Evolutionary conservation across 139 green algal species (phyloP), one percentile per base, ranked within the genome.

Genomic region (Chlamydomonas asymmetrica): DNA sequence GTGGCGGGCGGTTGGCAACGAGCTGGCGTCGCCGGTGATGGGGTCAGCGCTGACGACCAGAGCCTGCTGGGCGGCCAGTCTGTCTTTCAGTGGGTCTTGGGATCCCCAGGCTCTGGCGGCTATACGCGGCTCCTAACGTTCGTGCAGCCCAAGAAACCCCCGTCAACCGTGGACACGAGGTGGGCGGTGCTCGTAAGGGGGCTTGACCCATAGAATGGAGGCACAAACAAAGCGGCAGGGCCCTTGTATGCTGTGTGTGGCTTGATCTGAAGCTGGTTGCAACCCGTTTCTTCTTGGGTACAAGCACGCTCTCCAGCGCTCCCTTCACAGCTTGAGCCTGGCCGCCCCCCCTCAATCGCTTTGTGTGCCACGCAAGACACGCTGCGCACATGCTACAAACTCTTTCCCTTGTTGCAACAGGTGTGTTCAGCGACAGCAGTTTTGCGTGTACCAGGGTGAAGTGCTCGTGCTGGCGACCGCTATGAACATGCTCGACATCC

Each of bases 401-500:
- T 52, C 45, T 16, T 16, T 16, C 5, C 1, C 38, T 25, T 22
- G 5, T 52, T 52, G 13, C 45, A 25, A 16, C 71, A 77, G 79
- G 3, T 80, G 73, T 31, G 69, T 78, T 6, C 80, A 81, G 74
- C 67, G 80, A 29, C 80, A 85, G 63, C 80, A 85, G 68, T 73
- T 79, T n/a, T 56, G 48, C 13, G 74, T 76, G 18, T 85, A 69
- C 48, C 39, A 74, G 5, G 79, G 78, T 29, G 80, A 79, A 29
- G 68, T 76, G 38, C 63, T 85, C 27, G 32, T 85, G 49, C 49
- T 79, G 34, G 61, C 68, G 34, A 81, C 67, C 0, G 80, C 63
- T 37, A 79, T 77, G 68, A 81, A 78, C 74, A 85, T 85, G 80
- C 74, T 85, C 66, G 79, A 85, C 73, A 85, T 85, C 54, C 80